A percentile compares a stretch with the other conserved stretches of the same genome.
phyloP scores from a whole-genome alignment of 139 green algal species.

The Raphidocelis subcapitata region DNA sequence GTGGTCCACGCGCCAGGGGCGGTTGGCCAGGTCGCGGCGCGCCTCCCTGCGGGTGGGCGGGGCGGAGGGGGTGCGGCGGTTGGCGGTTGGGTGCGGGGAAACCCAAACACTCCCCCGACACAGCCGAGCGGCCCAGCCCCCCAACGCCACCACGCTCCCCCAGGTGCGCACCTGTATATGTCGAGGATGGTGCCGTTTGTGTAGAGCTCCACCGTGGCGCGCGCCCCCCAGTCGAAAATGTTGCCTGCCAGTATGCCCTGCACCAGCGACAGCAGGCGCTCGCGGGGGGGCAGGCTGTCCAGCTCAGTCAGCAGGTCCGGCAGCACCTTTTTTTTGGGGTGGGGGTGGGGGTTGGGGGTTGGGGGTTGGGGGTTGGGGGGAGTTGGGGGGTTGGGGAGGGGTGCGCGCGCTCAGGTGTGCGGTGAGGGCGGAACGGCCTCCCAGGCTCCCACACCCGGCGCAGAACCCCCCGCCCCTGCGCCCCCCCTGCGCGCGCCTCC shows the following conservation, averaged over 20 bases:
- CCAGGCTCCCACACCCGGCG: too few species aligned
- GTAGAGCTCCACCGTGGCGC: conserved; percentile 91
- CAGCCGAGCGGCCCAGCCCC: too few species aligned
- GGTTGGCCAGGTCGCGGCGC: conserved; percentile 50
- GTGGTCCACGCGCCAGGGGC: conserved; percentile 90
- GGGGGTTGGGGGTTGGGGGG: too few species aligned
- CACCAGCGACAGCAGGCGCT: conserved; percentile 79
- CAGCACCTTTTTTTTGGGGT: too few species aligned
- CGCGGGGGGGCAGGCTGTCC: conserved; percentile 60
- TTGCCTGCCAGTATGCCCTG: conserved; percentile 91
- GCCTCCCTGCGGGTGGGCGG: conserved; percentile 51
- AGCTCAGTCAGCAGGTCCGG: conserved; percentile 92
- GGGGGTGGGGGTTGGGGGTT: too few species aligned
- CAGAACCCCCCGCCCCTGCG: too few species aligned
- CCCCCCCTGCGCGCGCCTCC: background rate
- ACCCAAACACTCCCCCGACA: too few species aligned
- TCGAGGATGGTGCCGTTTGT: conserved; percentile 89
- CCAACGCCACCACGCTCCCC: background rate
- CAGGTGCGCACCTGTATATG: conserved; percentile 83
- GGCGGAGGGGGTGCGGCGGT: background rate
- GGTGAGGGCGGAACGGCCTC: too few species aligned
- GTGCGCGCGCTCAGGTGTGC: too few species aligned
- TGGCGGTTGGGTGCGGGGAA: too few species aligned
- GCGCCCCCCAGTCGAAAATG: conserved; percentile 98
- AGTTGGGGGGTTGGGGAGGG: too few species aligned